Base-by-base conservation (phyloP, 2,329 filamentous ascomycete species). In the Xylaria sp. region DNA sequence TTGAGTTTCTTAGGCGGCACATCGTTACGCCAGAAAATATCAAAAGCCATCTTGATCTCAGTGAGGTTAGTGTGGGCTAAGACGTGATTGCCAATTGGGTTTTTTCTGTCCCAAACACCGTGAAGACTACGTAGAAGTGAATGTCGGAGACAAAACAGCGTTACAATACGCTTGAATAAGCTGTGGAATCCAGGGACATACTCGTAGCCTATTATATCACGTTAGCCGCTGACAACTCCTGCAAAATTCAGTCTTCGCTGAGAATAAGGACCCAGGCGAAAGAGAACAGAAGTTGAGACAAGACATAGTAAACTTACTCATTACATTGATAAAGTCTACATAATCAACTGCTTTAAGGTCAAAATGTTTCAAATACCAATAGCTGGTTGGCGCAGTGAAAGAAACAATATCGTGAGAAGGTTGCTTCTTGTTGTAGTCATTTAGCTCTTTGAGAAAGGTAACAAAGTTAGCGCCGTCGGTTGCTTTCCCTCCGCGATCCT, bases 371-470 rank as follows among this genome's bases (percentile, higher is more conserved):
- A 77, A 54, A 49, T 71, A 71, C 68, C 69, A 70, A 55, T 66
- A 71, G 2, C 38, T 49, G 0, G 68, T 61, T 4, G 71, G 67
- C 11, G 54, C 27, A 0, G 68, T 70, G 47, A 70, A 67, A 1
- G 9, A 72, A 17, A 44, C 43, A 37, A 37, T 52, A 68, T 35
- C 58, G 41, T 19, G 3, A 15, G 15, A 5, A 15, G 51, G 38
- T 0, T 47, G 57, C 25, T 63, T 40, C 7, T 57, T 31, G 11
- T 62, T 56, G 33, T 41, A 51, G 3, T 37, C 17, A 13, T 57
- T 44, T 25, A 25, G 80, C 83, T 78, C 82, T 88, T 87, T 70
- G 2, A 71, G 55, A 2, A 74, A 52, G 0, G 33, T 23, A 5
- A 65, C 54, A 41, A 67, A 71, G 48, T 73, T 73, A 1, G 21